A percentile compares a stretch with the other conserved stretches of the same genome.
Evolutionary conservation across 2,329 filamentous ascomycete species (phyloP).

Genomic region (Beauveria varroae): DNA sequence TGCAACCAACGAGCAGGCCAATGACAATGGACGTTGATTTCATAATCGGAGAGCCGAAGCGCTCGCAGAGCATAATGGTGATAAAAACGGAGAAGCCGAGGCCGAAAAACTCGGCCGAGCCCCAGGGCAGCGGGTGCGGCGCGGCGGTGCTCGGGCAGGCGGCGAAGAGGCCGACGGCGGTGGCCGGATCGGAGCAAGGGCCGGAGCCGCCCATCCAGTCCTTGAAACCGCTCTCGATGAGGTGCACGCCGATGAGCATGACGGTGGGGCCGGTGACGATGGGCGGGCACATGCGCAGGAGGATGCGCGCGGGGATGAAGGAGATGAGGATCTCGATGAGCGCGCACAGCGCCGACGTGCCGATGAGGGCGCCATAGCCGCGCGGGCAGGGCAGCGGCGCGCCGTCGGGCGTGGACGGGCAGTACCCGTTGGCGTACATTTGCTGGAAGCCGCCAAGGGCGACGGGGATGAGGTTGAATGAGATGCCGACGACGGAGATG

Average conservation of each 20-base stretch:
- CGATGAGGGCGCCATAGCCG: slow-evolving; percentile 66
- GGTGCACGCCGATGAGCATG: slow-evolving; percentile 63
- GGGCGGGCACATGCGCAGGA: slow-evolving; percentile 71
- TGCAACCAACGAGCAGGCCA: slow-evolving; percentile 66
- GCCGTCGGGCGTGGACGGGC: slow-evolving; percentile 51
- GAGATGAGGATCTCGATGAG: slow-evolving; percentile 67
- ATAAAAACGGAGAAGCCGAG: slow-evolving; percentile 75
- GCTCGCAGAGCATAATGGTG: slow-evolving; percentile 72
- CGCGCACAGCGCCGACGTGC: slow-evolving; percentile 58
- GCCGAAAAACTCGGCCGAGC: slow-evolving; percentile 67
- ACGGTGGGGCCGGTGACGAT: slow-evolving; percentile 68
- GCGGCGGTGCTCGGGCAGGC: slow-evolving; percentile 61
- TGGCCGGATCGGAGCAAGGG: slow-evolving; percentile 40
- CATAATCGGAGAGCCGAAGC: slow-evolving; percentile 78
- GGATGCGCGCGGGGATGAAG: slow-evolving; percentile 60
- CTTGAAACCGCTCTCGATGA: slow-evolving; percentile 65
- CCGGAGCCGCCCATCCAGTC: slow-evolving; percentile 74
- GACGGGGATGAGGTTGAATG: slow-evolving; percentile 69
- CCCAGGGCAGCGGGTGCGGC: slow-evolving; percentile 69
- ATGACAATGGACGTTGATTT: slow-evolving; percentile 71
- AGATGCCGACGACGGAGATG: slow-evolving; percentile 72
- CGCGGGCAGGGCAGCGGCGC: slow-evolving; percentile 65
- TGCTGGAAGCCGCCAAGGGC: slow-evolving; percentile 64
- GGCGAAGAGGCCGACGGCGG: slow-evolving; percentile 46
- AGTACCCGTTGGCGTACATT: slow-evolving; percentile 71